Evolutionary conservation across 805 yeast genomes (phyloP).

Genomic region (Saccharomycopsis guyanensis): DNA sequence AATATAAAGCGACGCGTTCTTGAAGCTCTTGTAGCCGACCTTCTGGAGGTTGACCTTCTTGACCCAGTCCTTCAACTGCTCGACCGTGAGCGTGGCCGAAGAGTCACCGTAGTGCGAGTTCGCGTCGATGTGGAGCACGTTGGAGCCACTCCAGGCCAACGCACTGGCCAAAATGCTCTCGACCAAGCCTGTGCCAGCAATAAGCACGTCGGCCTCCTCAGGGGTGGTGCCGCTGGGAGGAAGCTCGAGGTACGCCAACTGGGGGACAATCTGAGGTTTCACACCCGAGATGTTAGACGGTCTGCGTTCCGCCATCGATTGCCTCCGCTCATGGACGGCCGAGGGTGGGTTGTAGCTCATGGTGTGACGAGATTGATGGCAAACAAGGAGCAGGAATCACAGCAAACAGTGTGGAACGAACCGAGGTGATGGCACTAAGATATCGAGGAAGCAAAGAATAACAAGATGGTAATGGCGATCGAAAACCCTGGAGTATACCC

Average conservation of each 20-base stretch:
- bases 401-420: no score
- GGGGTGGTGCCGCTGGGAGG: conserved; percentile 56
- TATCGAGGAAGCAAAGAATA: no score
- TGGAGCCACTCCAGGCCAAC: conserved; percentile 96
- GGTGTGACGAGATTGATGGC: no score
- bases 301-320: conserved; percentile 62
- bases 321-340: conserved; percentile 36
- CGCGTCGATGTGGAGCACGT: conserved; percentile 81
- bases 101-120: conserved; percentile 86
- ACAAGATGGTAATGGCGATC: no score
- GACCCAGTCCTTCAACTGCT: conserved; percentile 81
- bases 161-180: conserved; percentile 91
- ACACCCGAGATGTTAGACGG: conserved; percentile 32
- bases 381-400: no score
- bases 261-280: conserved; percentile 43
- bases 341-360: conserved; percentile 17
- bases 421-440: no score
- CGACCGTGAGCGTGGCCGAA: conserved; percentile 77
- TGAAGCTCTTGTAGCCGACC: conserved; percentile 34
- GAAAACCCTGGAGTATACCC: no score
- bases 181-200: conserved; percentile 87
- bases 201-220: conserved; percentile 77
- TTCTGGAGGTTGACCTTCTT: conserved; percentile 47
- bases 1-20: conserved; percentile 73
- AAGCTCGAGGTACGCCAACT: conserved; percentile 69